Evolutionary conservation across 163 green algal species (phyloP).

Genomic region (Scenedesmus sp.): DNA sequence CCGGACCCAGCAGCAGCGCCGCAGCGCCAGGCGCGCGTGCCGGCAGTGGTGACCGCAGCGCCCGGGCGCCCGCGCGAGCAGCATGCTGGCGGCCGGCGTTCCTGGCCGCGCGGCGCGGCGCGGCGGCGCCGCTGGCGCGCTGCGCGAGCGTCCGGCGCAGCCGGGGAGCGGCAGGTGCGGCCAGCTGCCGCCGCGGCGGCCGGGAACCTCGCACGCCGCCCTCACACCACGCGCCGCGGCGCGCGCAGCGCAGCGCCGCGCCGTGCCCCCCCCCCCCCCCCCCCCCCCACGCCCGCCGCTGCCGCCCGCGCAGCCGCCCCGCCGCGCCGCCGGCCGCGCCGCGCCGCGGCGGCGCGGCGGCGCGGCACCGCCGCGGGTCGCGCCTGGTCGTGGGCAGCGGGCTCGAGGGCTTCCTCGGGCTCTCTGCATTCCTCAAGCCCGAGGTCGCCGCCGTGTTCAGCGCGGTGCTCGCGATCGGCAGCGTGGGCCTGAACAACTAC

Average conservation of each 20-base stretch:
- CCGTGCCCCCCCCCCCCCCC: not conserved
- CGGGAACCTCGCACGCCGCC: too few relatives aligned
- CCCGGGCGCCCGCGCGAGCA: too few relatives aligned
- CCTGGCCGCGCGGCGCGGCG: too few relatives aligned
- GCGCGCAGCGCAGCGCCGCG: not conserved
- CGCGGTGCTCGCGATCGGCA: conserved; percentile 39
- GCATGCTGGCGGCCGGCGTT: too few relatives aligned
- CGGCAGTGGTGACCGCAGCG: too few relatives aligned
- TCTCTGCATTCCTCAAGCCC: conserved; percentile 25
- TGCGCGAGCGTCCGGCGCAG: too few relatives aligned
- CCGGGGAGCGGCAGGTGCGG: too few relatives aligned
- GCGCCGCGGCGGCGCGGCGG: not conserved
- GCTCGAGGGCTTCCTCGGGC: conserved; percentile 31
- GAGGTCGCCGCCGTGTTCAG: conserved; percentile 47
- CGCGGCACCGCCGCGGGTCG: not conserved
- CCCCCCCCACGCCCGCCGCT: not conserved
- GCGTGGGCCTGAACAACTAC: conserved; percentile 49
- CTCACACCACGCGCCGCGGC: not conserved
- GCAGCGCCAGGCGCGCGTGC: too few relatives aligned
- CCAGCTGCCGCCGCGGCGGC: too few relatives aligned
- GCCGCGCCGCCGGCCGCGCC: not conserved
- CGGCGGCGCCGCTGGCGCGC: too few relatives aligned
- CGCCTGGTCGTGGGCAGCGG: conserved; percentile 2
- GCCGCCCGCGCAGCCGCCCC: not conserved
- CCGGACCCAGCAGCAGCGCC: too few relatives aligned